Percentiles rank a stretch among this genome's conserved stretches.
Evolutionary conservation across 2,329 filamentous ascomycete genomes (phyloP).

Genomic region (Fusarium vanettenii): DNA sequence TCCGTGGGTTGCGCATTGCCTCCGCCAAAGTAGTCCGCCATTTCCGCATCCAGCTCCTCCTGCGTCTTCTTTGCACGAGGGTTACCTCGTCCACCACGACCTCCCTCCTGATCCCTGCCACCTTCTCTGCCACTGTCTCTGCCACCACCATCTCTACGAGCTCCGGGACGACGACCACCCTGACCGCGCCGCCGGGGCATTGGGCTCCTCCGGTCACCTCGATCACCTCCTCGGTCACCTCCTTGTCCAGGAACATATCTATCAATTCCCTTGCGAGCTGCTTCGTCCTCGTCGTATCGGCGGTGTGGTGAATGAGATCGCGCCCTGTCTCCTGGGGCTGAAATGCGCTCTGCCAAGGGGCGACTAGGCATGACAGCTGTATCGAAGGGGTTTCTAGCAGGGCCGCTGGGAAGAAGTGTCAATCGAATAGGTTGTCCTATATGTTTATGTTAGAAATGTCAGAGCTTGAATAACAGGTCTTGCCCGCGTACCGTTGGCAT

Average conservation of each 20-base stretch:
- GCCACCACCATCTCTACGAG: slow-evolving; percentile 45
- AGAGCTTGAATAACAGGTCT: background rate
- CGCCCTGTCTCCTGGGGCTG: slow-evolving; percentile 65
- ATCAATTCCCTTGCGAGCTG: slow-evolving; percentile 77
- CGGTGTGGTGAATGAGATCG: slow-evolving; percentile 69
- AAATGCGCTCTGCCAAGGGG: slow-evolving; percentile 71
- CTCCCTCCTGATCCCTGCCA: slow-evolving; percentile 49
- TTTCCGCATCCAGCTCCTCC: slow-evolving; percentile 94
- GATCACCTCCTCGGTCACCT: slow-evolving; percentile 53
- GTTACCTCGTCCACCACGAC: slow-evolving; percentile 54
- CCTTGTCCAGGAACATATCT: slow-evolving; percentile 78
- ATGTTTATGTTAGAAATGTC: slow-evolving; percentile 8
- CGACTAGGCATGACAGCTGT: slow-evolving; percentile 65
- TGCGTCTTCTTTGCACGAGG: slow-evolving; percentile 84
- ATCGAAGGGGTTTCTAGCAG: slow-evolving; percentile 67
- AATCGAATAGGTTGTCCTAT: slow-evolving; percentile 83
- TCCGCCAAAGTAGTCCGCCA: slow-evolving; percentile 89
- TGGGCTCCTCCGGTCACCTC: slow-evolving; percentile 68
- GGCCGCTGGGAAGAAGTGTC: slow-evolving; percentile 68
- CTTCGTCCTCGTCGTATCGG: slow-evolving; percentile 64
- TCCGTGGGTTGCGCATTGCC: slow-evolving; percentile 52
- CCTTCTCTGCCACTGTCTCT: slow-evolving; percentile 53
- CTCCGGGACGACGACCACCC: slow-evolving; percentile 63
- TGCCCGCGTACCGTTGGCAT: slow-evolving; percentile 75
- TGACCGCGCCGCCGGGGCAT: slow-evolving; percentile 60